Evolutionary conservation across 371 early-diverging fungal species (phyloP).

Genomic region (Mucor saturninus): DNA sequence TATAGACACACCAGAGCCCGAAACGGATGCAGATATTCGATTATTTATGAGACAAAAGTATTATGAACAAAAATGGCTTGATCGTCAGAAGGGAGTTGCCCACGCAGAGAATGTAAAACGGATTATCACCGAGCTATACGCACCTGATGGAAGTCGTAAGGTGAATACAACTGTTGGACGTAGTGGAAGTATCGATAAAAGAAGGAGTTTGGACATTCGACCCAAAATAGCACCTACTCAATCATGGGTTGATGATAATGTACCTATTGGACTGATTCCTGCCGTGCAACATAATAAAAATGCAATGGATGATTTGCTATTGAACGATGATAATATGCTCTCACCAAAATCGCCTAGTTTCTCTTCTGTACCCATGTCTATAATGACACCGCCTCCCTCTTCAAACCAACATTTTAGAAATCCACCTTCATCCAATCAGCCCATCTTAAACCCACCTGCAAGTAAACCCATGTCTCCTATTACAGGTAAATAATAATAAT

Average conservation of each 20-base stretch:
- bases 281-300: constrained; percentile 9
- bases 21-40: constrained; percentile 46
- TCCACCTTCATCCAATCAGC: neutral
- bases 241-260: constrained; percentile 37
- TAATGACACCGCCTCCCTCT: neutral
- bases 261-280: constrained; percentile 30
- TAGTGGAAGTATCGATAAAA: constrained; percentile 7
- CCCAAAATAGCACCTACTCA: constrained; percentile 11
- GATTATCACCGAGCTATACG: constrained; percentile 32
- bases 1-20: constrained; percentile 35
- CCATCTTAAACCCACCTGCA: neutral
- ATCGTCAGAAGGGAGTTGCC: constrained; percentile 23
- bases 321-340: constrained; percentile 19
- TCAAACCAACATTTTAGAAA: neutral
- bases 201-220: constrained; percentile 7
- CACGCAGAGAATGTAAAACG: constrained; percentile 36
- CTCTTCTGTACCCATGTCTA: no score
- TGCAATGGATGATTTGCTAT: constrained; percentile 10
- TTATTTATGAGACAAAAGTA: constrained; percentile 54
- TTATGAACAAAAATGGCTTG: constrained; percentile 54
- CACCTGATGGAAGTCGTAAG: constrained; percentile 26
- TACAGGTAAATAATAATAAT: neutral
- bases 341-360: constrained; percentile 24
- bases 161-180: neutral
- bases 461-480: no score